Conservation (phyloP, 1,139 yeast genomes). For the Lodderomyces oxycetoniae region DNA sequence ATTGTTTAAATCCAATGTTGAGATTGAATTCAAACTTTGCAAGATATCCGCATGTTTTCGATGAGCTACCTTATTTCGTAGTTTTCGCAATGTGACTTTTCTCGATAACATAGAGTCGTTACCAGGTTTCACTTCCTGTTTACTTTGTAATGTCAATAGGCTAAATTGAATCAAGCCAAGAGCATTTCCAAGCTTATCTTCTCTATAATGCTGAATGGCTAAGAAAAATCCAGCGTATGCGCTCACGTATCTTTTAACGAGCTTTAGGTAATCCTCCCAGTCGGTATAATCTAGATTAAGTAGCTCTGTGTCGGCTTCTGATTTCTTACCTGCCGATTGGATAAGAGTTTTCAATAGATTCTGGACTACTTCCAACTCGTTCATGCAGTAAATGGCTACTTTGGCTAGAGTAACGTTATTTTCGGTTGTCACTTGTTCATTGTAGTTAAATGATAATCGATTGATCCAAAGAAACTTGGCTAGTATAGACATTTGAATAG, state of each 20-base stretch:
- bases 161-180: conserved; percentile 40
- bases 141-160: conserved; percentile 37
- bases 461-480: conserved; percentile 40
- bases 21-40: conserved; percentile 31
- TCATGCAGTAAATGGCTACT: conserved; percentile 37
- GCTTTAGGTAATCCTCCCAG: conserved; percentile 33
- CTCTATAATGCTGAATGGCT: conserved; percentile 40
- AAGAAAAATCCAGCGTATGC: conserved; percentile 44
- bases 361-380: conserved; percentile 26
- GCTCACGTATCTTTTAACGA: conserved; percentile 33
- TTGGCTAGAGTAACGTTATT: conserved; percentile 41
- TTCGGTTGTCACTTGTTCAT: conserved; percentile 26
- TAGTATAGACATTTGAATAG: conserved; percentile 39
- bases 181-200: conserved; percentile 38
- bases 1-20: conserved; percentile 33
- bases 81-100: conserved; percentile 14
- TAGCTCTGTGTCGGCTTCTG: conserved; percentile 5
- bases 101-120: conserved; percentile 6
- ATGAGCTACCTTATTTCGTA: conserved; percentile 25
- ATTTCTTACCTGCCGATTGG: background rate
- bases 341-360: conserved; percentile 16
- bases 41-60: conserved; percentile 31
- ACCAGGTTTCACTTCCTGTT: conserved; percentile 14
- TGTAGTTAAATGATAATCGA: conserved; percentile 25
- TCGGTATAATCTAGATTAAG: conserved; percentile 17